A percentile compares a stretch with the other conserved stretches of the same genome.
These are phyloP conservation scores for Chaetomiaceae sp. DNA, from an alignment of 2,329 filamentous ascomycete species.

Conservation along the genomic window DNA sequence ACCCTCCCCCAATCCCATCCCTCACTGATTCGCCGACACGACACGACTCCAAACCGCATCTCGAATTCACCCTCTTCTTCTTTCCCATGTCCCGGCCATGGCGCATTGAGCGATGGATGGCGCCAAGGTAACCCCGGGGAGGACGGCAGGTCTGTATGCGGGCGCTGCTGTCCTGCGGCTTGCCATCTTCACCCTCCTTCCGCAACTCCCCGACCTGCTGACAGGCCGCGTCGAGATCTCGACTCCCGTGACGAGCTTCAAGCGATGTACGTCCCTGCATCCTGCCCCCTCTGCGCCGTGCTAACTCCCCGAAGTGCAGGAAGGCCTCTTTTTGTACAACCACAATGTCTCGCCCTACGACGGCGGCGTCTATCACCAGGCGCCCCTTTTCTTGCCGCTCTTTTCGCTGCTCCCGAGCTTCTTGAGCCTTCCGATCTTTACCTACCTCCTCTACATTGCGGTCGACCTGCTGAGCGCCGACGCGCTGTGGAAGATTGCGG, in stretches of 20 bases:
- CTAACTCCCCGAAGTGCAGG: conserved; percentile 63
- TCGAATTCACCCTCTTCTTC: conserved; percentile 7
- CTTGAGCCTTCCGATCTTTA: conserved; percentile 63
- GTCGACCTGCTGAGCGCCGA: conserved; percentile 80
- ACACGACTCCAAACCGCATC: conserved; percentile 8
- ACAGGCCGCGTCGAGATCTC: conserved; percentile 93
- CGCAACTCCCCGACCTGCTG: conserved; percentile 76
- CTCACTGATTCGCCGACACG: conserved; percentile 14
- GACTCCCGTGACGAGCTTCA: conserved; percentile 96
- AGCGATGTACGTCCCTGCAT: conserved; percentile 64
- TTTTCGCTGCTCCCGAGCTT: conserved; percentile 82
- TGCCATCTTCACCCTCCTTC: conserved; percentile 74
- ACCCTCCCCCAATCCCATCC: background rate
- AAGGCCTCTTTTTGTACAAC: conserved; percentile 92
- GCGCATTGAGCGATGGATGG: conserved; percentile 31
- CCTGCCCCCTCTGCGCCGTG: background rate
- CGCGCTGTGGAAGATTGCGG: conserved; percentile 73
- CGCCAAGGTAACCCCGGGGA: conserved; percentile 36
- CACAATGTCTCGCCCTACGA: conserved; percentile 97
- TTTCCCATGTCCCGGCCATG: conserved; percentile 22
- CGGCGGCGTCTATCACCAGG: conserved; percentile 78
- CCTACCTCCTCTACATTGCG: conserved; percentile 72
- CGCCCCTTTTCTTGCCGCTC: conserved; percentile 82
- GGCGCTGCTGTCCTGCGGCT: conserved; percentile 75
- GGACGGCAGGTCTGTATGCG: conserved; percentile 64